Evolutionary conservation across 2,329 filamentous ascomycete species (phyloP), one percentile per base, ranked within the genome.

Genomic region (Alternaria burnsii): DNA sequence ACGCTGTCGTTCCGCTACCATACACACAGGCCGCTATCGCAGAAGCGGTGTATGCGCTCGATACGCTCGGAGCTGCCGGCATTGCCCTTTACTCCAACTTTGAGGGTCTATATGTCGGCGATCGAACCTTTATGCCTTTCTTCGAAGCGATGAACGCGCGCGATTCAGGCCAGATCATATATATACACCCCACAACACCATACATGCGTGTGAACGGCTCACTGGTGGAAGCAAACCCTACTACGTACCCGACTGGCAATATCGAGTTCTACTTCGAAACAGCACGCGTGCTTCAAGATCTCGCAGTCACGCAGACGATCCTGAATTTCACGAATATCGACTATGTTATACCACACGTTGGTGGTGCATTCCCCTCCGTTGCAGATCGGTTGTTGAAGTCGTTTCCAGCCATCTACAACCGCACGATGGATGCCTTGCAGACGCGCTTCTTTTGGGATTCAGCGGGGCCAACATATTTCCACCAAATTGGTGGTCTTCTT

Each of bases 211-310:
- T 36, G 6, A 36, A 16, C 32, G 32, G 32, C 32, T 36, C 14
- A 1, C 32, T 36, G 12, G 6, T 59, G 2, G 24, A 55, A 20
- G 58, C 55, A 8, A 61, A 64, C 14, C 58, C 52, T 10, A 62
- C 59, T 4, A 38, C 41, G 0, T 57, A 61, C 22, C 32, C 46
- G 0, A 52, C 32, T 1, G 62, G 62, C 16, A 64, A 55, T 4
- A 57, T 65, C 1, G 62, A 65, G 18, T 65, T 65, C 30, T 59
- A 59, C 36, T 65, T 62, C 32, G 59, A 65, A 18, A 65, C 62
- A 4, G 62, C 62, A n/a, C 55, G 55, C 8, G 54, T 54, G 5
- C 36, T 65, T n/a, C 28, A 40, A n/a, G 52, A 57, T 10, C 56
- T 62, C 9, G 38, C 52, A n/a, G 36, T 62, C 14, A 55, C 55